Conservation (phyloP, 441 rosid species). For the Gossypium davidsonii region DNA sequence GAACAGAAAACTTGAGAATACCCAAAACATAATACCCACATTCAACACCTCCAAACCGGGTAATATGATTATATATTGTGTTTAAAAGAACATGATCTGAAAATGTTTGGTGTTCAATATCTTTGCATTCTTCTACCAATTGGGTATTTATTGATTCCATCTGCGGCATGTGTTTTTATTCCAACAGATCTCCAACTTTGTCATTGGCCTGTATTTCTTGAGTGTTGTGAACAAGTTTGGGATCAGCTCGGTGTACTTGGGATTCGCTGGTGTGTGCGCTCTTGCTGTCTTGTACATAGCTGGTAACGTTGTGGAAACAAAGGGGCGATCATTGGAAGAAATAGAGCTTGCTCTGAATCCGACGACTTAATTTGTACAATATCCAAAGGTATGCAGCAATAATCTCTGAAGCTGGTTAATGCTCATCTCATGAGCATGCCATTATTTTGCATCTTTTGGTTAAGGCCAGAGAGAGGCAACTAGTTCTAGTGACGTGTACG, state of each 20-base stretch:
- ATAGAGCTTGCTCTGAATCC: constrained; percentile 76
- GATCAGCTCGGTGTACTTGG: constrained; percentile 80
- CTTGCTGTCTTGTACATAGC: constrained; percentile 79
- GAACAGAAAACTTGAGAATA: neutral
- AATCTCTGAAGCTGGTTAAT: constrained; percentile 11
- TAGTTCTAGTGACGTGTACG: neutral
- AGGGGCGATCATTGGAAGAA: constrained; percentile 92
- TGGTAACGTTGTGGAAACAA: constrained; percentile 87
- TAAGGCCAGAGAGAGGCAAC: neutral
- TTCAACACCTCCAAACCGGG: neutral
- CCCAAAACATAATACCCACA: neutral
- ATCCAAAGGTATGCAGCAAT: constrained; percentile 6
- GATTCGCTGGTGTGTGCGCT: constrained; percentile 67
- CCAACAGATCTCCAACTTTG: constrained; percentile 77
- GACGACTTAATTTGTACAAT: constrained; percentile 23
- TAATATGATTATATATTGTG: neutral
- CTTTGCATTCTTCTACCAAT: neutral
- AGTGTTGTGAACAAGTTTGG: constrained; percentile 89
- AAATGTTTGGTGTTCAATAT: neutral
- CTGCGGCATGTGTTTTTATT: constrained; percentile 12
- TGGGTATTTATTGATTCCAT: neutral
- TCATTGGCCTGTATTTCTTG: constrained; percentile 84
- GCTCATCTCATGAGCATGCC: neutral
- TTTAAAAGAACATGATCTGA: neutral
- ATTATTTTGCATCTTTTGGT: neutral